phyloP scores from a whole-genome alignment of 2,329 filamentous ascomycete genomes.

The Nemania serpens region DNA sequence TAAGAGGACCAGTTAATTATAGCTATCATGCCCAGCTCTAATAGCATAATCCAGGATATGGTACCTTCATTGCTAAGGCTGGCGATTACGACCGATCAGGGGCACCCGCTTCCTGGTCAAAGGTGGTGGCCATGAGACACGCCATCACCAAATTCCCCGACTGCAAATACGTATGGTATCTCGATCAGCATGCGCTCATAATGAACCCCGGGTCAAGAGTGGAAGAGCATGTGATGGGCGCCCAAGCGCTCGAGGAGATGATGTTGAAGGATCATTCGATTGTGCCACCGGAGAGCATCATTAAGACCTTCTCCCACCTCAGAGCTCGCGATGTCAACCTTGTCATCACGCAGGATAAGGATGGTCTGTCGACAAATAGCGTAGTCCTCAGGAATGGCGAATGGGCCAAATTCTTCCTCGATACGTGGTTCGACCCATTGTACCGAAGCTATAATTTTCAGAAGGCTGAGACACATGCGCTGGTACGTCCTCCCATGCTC shows the following conservation, averaged over 20 bases:
- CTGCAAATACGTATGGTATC: constrained; percentile 81
- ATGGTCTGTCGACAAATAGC: constrained; percentile 76
- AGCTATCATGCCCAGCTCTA: no score
- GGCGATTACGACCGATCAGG: constrained; percentile 73
- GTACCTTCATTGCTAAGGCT: constrained; percentile 78
- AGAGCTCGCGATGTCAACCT: constrained; percentile 78
- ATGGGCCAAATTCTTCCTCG: constrained; percentile 90
- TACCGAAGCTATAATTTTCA: constrained; percentile 96
- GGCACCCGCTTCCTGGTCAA: constrained; percentile 69
- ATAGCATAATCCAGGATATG: constrained; percentile 67
- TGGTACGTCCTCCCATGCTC: constrained; percentile 61
- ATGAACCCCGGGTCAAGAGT: constrained; percentile 78
- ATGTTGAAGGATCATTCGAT: constrained; percentile 88
- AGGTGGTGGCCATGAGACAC: constrained; percentile 85
- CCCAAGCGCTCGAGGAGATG: constrained; percentile 68
- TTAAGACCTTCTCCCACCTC: constrained; percentile 89
- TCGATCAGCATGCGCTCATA: constrained; percentile 84
- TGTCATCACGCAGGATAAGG: constrained; percentile 81
- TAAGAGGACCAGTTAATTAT: constrained; percentile 47
- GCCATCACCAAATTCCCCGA: constrained; percentile 81
- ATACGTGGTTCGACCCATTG: constrained; percentile 94
- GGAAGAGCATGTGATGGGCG: constrained; percentile 71
- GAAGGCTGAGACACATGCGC: constrained; percentile 87
- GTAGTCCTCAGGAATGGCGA: constrained; percentile 82
- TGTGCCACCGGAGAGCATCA: constrained; percentile 94